Evolutionary conservation across 1,284 basidiomycete genomes (phyloP).

Genomic region (Heimioporus punctisporus): DNA sequence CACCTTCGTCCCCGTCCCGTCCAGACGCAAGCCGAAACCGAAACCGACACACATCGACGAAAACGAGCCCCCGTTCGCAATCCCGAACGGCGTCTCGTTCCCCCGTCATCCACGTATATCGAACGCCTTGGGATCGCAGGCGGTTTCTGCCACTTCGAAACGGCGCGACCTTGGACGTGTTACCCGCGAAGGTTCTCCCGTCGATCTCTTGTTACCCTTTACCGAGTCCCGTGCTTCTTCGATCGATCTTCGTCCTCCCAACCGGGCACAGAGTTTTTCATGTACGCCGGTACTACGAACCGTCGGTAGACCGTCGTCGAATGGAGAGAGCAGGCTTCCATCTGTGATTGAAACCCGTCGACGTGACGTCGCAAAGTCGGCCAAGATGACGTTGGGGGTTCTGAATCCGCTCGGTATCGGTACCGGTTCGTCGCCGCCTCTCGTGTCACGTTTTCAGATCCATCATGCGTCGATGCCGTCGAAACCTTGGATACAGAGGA

Average conservation of each 20-base stretch:
- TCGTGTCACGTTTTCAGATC: background rate
- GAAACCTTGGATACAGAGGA: slow-evolving; percentile 1
- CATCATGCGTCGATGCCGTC: background rate
- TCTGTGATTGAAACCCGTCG: slow-evolving; percentile 11
- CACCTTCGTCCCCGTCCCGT: too few relatives aligned
- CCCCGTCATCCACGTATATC: slow-evolving; percentile 18
- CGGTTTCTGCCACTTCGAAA: slow-evolving; percentile 1
- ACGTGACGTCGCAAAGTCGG: background rate
- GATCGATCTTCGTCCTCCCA: slow-evolving; percentile 24
- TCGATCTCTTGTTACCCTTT: slow-evolving; percentile 18
- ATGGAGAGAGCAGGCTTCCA: slow-evolving; percentile 14
- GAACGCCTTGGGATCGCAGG: slow-evolving; percentile 1
- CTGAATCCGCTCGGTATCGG: too few relatives aligned
- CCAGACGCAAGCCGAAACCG: background rate
- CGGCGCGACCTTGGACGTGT: slow-evolving; percentile 5
- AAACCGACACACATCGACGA: slow-evolving; percentile 13
- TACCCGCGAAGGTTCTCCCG: slow-evolving; percentile 18
- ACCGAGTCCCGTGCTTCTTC: slow-evolving; percentile 16
- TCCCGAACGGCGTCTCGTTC: slow-evolving; percentile 12
- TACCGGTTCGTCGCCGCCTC: background rate
- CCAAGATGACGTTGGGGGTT: slow-evolving; percentile 1
- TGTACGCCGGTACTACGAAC: slow-evolving; percentile 6
- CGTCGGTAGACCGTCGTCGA: slow-evolving; percentile 8
- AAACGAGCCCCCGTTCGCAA: slow-evolving; percentile 21
- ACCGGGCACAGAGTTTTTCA: slow-evolving; percentile 14